Base-by-base conservation (phyloP, 106 monocot genomes). In the Acorus gramineus region DNA sequence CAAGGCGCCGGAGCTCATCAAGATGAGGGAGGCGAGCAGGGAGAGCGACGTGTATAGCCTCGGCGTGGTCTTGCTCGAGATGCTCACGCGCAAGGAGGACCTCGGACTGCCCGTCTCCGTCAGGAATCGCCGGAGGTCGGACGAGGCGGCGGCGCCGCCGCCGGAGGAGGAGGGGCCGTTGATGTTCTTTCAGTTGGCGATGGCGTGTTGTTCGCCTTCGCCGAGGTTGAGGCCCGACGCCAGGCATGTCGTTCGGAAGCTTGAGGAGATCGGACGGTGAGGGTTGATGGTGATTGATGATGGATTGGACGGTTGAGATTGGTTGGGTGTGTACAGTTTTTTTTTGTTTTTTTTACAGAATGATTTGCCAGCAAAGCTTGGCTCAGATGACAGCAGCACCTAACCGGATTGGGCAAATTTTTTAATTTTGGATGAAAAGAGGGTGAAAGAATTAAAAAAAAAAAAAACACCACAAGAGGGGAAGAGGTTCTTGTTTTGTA, bases 1-100 rank as follows among this genome's bases (percentile, higher is more conserved):
- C 77, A 98, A 88, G 69, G 80, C 96, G 6, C 91, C 96, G 0
- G 96, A 98, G 62, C 69, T 98, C 49, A 83, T 92, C 65, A 92
- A 98, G 78, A 79, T 88, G 77, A 85, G 67, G 64, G 91, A 91
- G 9, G 91, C 75, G 5, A 73, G 72, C 53, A 74, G 11, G 11
- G 81, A 82, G 69, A 83, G 74, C 42, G 96, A 98, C 61, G 79
- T 98, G 52, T 98, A 85, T 60, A 85, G 85, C 67, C 68, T 98
- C 7, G 96, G 96, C n/a, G 85, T 92, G 3, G 73, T 98, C 59
- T 76, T 92, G 10, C 81, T 98, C 3, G 96, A 98, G 60, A 83
- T 98, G 72, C 52, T 92, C 14, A 83, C 87, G 59, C 63, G 81
- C 3, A 92, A 79, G 68, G 85, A 91, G 72, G 83, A 88, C 49